Evolutionary conservation across 371 early-diverging fungal genomes (phyloP).

Genomic region (Lichtheimia hyalospora): DNA sequence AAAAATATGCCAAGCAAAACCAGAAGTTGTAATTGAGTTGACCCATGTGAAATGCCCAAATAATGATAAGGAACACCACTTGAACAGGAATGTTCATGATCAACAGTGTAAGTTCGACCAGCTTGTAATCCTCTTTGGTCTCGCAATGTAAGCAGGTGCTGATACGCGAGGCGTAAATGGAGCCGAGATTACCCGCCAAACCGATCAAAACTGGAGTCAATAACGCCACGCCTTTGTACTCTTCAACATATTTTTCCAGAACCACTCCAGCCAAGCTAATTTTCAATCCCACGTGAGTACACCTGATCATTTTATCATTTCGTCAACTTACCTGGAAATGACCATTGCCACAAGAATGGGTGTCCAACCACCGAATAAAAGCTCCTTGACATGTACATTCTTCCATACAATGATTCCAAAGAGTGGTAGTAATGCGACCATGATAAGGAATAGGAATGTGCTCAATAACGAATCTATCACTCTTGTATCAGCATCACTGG

Average conservation of each 20-base stretch:
- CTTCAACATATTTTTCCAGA: constrained; percentile 70
- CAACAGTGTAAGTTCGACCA: constrained; percentile 61
- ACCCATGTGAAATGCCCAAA: constrained; percentile 59
- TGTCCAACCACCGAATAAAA: constrained; percentile 73
- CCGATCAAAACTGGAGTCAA: constrained; percentile 76
- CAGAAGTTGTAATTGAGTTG: constrained; percentile 36
- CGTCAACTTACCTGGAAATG: constrained; percentile 59
- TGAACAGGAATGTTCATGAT: constrained; percentile 76
- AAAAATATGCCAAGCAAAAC: constrained; percentile 44
- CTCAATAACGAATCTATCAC: constrained; percentile 48
- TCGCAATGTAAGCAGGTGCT: constrained; percentile 75
- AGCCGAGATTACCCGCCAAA: constrained; percentile 80
- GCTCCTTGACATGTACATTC: constrained; percentile 63
- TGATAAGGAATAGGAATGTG: constrained; percentile 40
- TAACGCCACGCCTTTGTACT: constrained; percentile 76
- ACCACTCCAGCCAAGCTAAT: constrained; percentile 72
- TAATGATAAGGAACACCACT: constrained; percentile 60
- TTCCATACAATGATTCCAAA: constrained; percentile 56
- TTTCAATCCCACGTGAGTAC: not conserved
- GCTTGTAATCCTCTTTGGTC: constrained; percentile 49
- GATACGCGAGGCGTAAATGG: constrained; percentile 80
- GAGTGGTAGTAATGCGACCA: constrained; percentile 50
- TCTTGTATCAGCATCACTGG: not conserved
- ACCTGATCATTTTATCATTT: not conserved
- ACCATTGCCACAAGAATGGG: constrained; percentile 77